Evolutionary conservation across 2,329 filamentous ascomycete genomes (phyloP), one percentile per base, ranked within the genome.

Genomic region (Harringtonia aguacate): DNA sequence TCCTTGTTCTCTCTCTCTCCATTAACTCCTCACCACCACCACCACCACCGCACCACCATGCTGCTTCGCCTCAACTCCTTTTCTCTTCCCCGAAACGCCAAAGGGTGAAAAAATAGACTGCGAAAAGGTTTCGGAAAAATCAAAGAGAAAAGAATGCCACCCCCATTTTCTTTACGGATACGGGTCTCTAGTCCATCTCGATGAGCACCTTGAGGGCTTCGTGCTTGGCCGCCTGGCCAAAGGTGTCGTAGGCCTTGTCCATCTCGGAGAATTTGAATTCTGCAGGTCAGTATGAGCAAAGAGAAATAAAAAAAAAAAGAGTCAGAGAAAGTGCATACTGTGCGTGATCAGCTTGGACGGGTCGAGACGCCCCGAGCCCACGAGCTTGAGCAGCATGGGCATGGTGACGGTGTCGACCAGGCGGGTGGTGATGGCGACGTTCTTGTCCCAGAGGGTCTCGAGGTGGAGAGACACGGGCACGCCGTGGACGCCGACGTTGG

Each of bases 401-500:
- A 66, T 69, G 0, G 69, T 67, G 3, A 61, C 60, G 0, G 67
- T 64, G 50, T 73, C 67, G 4, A 73, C 68, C 1, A 73, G 56
- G 13, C 63, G 55, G 1, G 67, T 72, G 0, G 67, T 71, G 41
- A 73, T 68, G 27, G 68, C 59, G 38, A 76, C 70, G 50, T 77
- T 77, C 47, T 64, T 64, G 45, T 65, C 60, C 75, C 74, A 79
- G 6, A 78, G 58, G 38, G 61, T 64, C 44, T 78, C 68, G 14
- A 79, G 60, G 33, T 73, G 65, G 34, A 78, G 56, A 44, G 69
- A 60, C 0, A 68, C 73, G 38, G 66, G 68, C n/a, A 59, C 64
- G 0, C 74, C 74, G 51, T 77, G 73, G 8, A 79, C 75, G 9
- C 75, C 75, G 3, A 79, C 64, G 52, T 77, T 79, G 4, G 73